Percentiles rank a stretch among this genome's conserved stretches.
Conservation (phyloP, 164 flowering plant genomes). For the Liquidambar formosana region DNA sequence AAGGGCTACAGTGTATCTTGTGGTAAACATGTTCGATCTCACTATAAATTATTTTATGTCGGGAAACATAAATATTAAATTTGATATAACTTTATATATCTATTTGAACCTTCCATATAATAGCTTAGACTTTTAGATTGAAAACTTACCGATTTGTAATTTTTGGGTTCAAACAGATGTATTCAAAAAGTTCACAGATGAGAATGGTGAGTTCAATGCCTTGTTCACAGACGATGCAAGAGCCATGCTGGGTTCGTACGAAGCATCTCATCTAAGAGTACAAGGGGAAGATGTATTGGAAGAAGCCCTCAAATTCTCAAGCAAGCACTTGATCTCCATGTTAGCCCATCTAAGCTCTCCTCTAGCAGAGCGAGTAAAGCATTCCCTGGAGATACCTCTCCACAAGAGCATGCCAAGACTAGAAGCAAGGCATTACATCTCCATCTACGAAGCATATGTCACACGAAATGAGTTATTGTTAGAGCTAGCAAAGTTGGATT, state of each 20-base stretch:
- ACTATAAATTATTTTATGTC: too few species aligned
- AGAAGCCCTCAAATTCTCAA: constrained; percentile 23
- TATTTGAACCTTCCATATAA: too few species aligned
- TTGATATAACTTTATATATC: too few species aligned
- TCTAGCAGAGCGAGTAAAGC: background rate
- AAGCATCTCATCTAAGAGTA: constrained; percentile 7
- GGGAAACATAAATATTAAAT: too few species aligned
- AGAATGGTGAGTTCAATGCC: background rate
- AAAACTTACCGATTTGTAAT: too few species aligned
- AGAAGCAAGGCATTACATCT: constrained; percentile 16
- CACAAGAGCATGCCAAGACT: constrained; percentile 12
- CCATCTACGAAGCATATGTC: constrained; percentile 5
- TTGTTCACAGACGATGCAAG: background rate
- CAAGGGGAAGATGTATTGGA: constrained; percentile 22
- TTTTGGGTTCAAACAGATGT: background rate
- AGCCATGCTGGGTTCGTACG: constrained; percentile 10
- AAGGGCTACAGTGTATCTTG: too few species aligned
- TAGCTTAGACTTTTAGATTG: too few species aligned
- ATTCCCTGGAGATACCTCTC: constrained; percentile 12
- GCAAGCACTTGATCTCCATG: constrained; percentile 3
- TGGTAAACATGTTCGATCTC: too few species aligned
- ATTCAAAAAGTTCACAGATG: constrained; percentile 7
- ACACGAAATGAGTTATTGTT: constrained; percentile 9
- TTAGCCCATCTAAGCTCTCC: background rate
- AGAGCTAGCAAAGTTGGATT: constrained; percentile 27